Conservation (phyloP, 78 protist species). For the Dictyostelium brefeldianum region DNA sequence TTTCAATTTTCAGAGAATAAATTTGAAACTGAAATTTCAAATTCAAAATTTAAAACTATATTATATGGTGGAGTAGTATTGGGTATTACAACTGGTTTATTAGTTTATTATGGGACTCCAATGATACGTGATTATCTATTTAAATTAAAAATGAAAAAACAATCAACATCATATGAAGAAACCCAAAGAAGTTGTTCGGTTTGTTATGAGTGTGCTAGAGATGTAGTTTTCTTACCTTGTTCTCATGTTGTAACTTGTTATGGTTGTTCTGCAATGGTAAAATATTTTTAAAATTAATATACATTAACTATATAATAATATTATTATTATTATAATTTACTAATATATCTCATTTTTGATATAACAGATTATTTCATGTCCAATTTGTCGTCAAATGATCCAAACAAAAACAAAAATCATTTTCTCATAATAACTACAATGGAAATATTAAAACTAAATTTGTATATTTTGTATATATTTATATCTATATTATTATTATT, state of each 20-base stretch:
- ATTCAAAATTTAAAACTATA: neutral
- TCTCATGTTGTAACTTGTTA: neutral
- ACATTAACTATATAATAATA: too few species aligned
- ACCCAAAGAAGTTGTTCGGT: neutral
- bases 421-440: neutral
- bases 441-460: neutral
- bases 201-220: neutral
- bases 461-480: too few species aligned
- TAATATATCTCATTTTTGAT: too few species aligned
- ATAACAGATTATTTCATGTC: neutral
- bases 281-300: too few species aligned
- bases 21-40: neutral
- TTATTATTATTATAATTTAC: neutral
- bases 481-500: too few species aligned
- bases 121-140: conserved; percentile 5
- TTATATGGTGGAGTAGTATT: neutral
- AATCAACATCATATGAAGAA: neutral
- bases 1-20: conserved; percentile 14
- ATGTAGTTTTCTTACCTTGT: conserved; percentile 2
- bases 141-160: neutral
- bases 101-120: conserved; percentile 2
- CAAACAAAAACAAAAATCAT: neutral
- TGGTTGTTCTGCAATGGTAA: conserved; percentile 8
- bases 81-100: neutral
- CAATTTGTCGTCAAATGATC: neutral